Evolutionary conservation across 1,284 basidiomycete species (phyloP).

Genomic region (Kwoniella shivajii): DNA sequence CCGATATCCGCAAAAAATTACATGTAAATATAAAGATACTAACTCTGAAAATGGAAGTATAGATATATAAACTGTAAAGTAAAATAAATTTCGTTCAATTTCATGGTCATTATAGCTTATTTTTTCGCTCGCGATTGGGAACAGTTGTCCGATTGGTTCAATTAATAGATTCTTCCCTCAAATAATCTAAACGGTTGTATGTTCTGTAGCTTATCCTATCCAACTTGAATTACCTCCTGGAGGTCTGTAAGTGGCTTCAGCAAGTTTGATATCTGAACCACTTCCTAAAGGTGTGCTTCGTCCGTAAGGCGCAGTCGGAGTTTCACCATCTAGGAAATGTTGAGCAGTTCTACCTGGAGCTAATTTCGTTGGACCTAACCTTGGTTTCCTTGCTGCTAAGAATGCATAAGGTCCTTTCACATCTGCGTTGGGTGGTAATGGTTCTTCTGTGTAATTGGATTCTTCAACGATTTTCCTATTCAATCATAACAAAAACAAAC

Average conservation of each 20-base stretch:
- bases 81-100: too few relatives aligned
- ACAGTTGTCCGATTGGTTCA: not conserved
- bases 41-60: too few relatives aligned
- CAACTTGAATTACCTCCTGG: slow-evolving; percentile 9
- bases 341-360: slow-evolving; percentile 28
- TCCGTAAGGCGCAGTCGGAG: slow-evolving; percentile 12
- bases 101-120: too few relatives aligned
- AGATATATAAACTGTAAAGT: too few relatives aligned
- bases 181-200: too few relatives aligned
- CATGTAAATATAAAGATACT: too few relatives aligned
- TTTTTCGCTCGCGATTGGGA: not conserved
- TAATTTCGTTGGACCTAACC: slow-evolving; percentile 29
- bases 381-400: slow-evolving; percentile 15
- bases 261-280: slow-evolving; percentile 5
- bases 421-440: not conserved
- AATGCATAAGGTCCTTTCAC: slow-evolving; percentile 15
- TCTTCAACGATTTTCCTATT: not conserved
- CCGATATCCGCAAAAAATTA: too few relatives aligned
- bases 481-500: not conserved
- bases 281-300: slow-evolving; percentile 1
- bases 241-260: slow-evolving; percentile 10
- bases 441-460: slow-evolving; percentile 2
- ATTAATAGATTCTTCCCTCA: too few relatives aligned
- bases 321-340: slow-evolving; percentile 33
- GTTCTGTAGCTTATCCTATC: slow-evolving; percentile 6